Evolutionary conservation across 306 rosid genomes (phyloP).

Genomic region (Geum urbanum): DNA sequence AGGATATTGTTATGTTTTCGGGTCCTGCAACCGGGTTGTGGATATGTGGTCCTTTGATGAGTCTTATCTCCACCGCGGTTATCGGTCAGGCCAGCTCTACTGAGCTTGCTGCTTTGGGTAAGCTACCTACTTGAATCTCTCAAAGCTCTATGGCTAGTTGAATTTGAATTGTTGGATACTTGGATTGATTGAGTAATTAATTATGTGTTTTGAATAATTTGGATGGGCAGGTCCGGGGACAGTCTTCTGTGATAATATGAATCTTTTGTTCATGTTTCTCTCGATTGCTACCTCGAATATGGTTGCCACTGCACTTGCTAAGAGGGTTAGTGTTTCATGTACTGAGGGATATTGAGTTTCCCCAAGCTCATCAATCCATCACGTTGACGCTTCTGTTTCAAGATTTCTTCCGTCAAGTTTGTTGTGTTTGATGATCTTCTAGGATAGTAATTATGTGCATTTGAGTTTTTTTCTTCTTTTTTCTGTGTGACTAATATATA

Average conservation of each 20-base stretch:
- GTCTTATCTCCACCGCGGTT: constrained; percentile 33
- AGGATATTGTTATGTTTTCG: constrained; percentile 32
- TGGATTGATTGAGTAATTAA: no score
- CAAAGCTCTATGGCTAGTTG: not conserved
- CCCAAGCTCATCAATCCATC: not conserved
- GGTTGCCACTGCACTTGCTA: no score
- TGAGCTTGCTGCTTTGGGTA: constrained; percentile 46
- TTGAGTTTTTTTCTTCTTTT: no score
- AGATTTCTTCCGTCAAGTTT: no score
- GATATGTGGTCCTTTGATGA: constrained; percentile 35
- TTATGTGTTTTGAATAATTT: not conserved
- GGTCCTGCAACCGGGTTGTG: constrained; percentile 36
- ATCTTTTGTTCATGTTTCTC: constrained; percentile 6
- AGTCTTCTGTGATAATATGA: not conserved
- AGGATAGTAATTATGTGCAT: no score
- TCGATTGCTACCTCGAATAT: constrained; percentile 8
- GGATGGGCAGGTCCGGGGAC: no score
- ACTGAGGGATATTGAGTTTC: not conserved
- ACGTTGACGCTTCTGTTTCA: not conserved
- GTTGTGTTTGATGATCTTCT: no score
- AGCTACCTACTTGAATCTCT: not conserved
- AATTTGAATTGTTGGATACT: no score
- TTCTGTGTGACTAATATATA: no score
- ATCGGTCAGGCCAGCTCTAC: constrained; percentile 28
- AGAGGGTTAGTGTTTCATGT: not conserved